These are phyloP conservation scores for Myriangium duriaei DNA, from an alignment of 2,329 filamentous ascomycete genomes.

Conservation along the genomic window DNA sequence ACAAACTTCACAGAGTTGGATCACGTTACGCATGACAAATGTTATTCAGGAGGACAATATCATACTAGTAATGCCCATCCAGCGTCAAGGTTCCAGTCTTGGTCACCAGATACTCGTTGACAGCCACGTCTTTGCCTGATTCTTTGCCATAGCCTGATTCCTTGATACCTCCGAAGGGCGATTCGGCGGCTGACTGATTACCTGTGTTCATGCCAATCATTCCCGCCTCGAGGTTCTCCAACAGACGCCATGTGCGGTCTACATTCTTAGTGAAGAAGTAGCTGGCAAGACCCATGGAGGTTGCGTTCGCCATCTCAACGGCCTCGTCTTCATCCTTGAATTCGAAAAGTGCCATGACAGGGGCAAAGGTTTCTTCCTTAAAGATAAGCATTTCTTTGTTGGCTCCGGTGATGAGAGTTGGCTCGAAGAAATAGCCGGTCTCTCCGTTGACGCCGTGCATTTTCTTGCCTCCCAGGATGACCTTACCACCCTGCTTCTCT, in stretches of 20 bases:
- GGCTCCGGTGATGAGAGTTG: conserved; percentile 50
- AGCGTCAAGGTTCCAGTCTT: conserved; percentile 55
- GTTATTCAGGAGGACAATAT: no score
- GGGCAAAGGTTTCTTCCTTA: conserved; percentile 53
- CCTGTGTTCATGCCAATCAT: conserved; percentile 56
- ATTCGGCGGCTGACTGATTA: conserved; percentile 53
- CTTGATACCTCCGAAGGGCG: conserved; percentile 56
- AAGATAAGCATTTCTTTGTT: conserved; percentile 44
- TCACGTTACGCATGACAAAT: no score
- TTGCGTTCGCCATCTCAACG: conserved; percentile 47
- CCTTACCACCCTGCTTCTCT: conserved; percentile 46
- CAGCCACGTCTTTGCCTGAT: conserved; percentile 52
- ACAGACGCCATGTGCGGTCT: conserved; percentile 51
- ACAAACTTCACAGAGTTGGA: no score
- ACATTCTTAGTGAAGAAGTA: conserved; percentile 59
- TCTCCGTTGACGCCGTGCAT: conserved; percentile 27
- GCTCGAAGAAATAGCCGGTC: conserved; percentile 56
- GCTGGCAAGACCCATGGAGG: conserved; percentile 51
- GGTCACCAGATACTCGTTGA: conserved; percentile 44
- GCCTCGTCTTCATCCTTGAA: conserved; percentile 56
- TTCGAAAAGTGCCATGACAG: conserved; percentile 49
- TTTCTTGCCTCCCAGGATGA: conserved; percentile 49
- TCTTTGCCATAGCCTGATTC: conserved; percentile 58
- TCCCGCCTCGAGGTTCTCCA: conserved; percentile 56
- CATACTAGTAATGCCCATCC: conserved; percentile 38